Conservation (phyloP, 2,329 filamentous ascomycete species). For the Colletotrichum tabaci region DNA sequence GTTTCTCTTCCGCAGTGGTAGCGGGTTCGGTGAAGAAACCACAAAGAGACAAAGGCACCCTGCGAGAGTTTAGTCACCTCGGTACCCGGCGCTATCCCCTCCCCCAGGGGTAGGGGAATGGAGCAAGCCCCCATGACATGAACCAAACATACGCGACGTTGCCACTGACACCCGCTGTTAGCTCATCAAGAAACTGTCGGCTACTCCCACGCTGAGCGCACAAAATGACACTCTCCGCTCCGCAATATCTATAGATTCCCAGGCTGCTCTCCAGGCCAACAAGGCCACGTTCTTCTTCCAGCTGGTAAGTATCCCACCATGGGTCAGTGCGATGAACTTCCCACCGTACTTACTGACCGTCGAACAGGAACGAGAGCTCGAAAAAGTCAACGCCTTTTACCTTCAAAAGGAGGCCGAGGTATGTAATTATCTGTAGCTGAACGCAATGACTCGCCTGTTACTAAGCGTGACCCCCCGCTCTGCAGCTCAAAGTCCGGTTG, state of each 20-base stretch:
- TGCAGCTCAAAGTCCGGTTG: slow-evolving; percentile 90
- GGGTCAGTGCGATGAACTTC: slow-evolving; percentile 42
- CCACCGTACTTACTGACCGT: slow-evolving; percentile 56
- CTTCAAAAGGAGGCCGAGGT: slow-evolving; percentile 98
- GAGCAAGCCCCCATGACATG: slow-evolving; percentile 41
- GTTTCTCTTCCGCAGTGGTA: slow-evolving; percentile 20
- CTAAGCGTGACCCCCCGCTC: slow-evolving; percentile 11
- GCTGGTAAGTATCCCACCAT: slow-evolving; percentile 72
- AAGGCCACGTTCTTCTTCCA: slow-evolving; percentile 99
- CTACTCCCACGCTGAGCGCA: slow-evolving; percentile 86
- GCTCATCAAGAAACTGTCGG: slow-evolving; percentile 98
- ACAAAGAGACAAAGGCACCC: slow-evolving; percentile 13
- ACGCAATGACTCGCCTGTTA: slow-evolving; percentile 6
- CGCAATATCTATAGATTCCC: slow-evolving; percentile 76
- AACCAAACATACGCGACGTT: slow-evolving; percentile 30
- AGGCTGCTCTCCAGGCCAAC: slow-evolving; percentile 92
- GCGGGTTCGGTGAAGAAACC: slow-evolving; percentile 12
- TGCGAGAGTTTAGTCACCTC: slow-evolving; percentile 31
- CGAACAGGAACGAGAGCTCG: slow-evolving; percentile 90
- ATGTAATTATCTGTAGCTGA: slow-evolving; percentile 48
- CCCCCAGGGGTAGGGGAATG: slow-evolving; percentile 29
- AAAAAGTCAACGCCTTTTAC: slow-evolving; percentile 99
- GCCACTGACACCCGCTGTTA: slow-evolving; percentile 61
- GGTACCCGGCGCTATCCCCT: slow-evolving; percentile 35
- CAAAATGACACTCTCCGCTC: slow-evolving; percentile 75